Base-by-base conservation (phyloP, 2,329 filamentous ascomycete species). In the Clonostachys byssicola region DNA sequence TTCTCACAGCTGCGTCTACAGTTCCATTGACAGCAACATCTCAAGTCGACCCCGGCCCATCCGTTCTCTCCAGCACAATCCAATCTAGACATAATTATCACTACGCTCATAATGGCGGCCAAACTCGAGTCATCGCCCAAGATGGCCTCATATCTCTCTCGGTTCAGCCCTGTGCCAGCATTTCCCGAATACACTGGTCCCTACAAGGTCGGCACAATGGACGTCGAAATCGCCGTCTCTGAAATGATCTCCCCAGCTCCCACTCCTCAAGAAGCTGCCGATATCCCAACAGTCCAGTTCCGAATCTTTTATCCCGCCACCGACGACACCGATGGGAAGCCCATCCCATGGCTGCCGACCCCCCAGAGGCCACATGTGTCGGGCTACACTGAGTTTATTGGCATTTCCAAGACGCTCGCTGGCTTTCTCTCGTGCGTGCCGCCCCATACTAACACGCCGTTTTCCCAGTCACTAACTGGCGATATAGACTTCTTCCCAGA, bases 301-400 rank as follows among this genome's bases (percentile, higher is more conserved):
- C 81, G 90, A 52, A 75, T 95, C 49, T 95, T 89, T 68, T 95
- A 95, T 61, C 90, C 90, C 1, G 84, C 85, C 18, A 68, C 71
- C 2, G 61, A 72, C 5, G 71, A 73, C 16, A 71, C 77, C 4
- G 65, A 66, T 45, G 74, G 80, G 57, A 80, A 80, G 56, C 74
- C 73, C 10, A 85, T 90, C 47, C 80, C 77, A 56, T 95, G 90
- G 89, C 75, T 95, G 45, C 89, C 89, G 1, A 75, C 78, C 9
- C 89, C 90, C 0, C 89, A 95, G 63, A 71, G 86, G 43, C 81
- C 83, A 39, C 86, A 89, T 60, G 71, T 92, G 9, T 79, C 83
- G 14, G 87, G 86, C 1, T 94, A 94, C 60, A 85, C 85, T 10
- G 78, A 83, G 54, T 95, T 95, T 57, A 60, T 92, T 8, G 89